Conservation (phyloP, 2,329 filamentous ascomycete species). For the Ustulina deusta region DNA sequence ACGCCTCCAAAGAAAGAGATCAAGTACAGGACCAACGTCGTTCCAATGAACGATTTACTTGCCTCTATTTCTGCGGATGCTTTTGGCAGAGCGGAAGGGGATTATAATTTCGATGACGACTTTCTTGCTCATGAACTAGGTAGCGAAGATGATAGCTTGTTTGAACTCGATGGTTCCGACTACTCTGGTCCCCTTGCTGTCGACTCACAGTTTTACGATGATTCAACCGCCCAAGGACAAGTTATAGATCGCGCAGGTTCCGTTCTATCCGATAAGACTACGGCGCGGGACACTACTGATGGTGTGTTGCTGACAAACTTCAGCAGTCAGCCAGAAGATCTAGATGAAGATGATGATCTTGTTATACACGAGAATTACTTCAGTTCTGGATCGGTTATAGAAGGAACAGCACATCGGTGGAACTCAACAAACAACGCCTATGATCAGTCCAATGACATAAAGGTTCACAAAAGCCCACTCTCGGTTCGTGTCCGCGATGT, state of each 20-base stretch:
- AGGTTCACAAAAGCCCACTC: constrained; percentile 76
- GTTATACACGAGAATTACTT: constrained; percentile 85
- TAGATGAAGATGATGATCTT: constrained; percentile 68
- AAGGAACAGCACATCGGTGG: constrained; percentile 81
- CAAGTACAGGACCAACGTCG: constrained; percentile 88
- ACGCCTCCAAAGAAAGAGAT: constrained; percentile 82
- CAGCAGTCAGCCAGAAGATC: constrained; percentile 53
- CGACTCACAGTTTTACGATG: constrained; percentile 62
- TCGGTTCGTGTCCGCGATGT: constrained; percentile 85
- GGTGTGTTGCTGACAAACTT: constrained; percentile 60
- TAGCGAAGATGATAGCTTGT: constrained; percentile 54
- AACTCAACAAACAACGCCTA: constrained; percentile 82
- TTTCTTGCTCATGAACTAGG: constrained; percentile 67
- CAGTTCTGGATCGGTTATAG: constrained; percentile 68
- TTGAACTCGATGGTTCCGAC: constrained; percentile 53
- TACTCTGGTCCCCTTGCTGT: constrained; percentile 54
- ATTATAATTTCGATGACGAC: constrained; percentile 73
- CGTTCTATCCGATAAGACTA: constrained; percentile 56
- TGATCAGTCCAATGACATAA: constrained; percentile 70
- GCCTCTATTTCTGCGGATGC: constrained; percentile 91
- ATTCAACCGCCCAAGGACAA: constrained; percentile 58
- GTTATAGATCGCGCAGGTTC: constrained; percentile 61
- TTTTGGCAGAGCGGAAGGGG: constrained; percentile 72
- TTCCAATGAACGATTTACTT: constrained; percentile 88
- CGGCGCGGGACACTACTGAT: constrained; percentile 58